Conservation (phyloP, 352 stramenopile species). For the Hyaloperonospora brassicae region DNA sequence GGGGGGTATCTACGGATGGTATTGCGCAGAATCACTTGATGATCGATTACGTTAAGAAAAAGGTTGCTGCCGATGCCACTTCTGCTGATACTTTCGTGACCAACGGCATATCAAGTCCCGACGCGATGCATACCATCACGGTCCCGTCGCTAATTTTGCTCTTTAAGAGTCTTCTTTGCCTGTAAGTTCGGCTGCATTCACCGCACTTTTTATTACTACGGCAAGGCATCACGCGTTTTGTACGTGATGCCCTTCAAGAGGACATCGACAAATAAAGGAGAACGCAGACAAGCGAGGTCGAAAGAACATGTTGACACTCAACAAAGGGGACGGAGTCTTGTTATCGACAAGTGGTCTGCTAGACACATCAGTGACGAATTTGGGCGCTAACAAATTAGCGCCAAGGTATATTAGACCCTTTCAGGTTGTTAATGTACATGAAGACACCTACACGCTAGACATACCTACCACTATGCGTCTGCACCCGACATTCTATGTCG, state of each 20-base stretch:
- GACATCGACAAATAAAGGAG: not conserved
- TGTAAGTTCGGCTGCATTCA: not conserved
- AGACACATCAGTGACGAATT: too few species aligned
- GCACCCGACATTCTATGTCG: too few species aligned
- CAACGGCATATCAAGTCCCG: not conserved
- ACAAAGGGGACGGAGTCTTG: too few species aligned
- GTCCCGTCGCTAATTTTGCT: not conserved
- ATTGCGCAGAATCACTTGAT: not conserved
- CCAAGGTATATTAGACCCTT: too few species aligned
- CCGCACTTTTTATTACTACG: conserved; percentile 1
- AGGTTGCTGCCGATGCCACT: too few species aligned
- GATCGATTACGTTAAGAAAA: too few species aligned
- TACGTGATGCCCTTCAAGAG: not conserved
- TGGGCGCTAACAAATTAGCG: too few species aligned
- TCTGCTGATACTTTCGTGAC: too few species aligned
- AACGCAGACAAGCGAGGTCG: not conserved
- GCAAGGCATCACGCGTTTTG: conserved; percentile 1
- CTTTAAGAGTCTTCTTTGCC: not conserved
- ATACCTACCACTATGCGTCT: too few species aligned
- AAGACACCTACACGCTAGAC: too few species aligned
- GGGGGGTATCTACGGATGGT: not conserved
- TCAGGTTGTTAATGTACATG: too few species aligned
- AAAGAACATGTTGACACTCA: not conserved
- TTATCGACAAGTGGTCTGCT: too few species aligned
- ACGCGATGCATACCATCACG: not conserved